These are phyloP conservation scores for Aspergillus diversus DNA, from an alignment of 495 filamentous ascomycete genomes.

Conservation along the genomic window DNA sequence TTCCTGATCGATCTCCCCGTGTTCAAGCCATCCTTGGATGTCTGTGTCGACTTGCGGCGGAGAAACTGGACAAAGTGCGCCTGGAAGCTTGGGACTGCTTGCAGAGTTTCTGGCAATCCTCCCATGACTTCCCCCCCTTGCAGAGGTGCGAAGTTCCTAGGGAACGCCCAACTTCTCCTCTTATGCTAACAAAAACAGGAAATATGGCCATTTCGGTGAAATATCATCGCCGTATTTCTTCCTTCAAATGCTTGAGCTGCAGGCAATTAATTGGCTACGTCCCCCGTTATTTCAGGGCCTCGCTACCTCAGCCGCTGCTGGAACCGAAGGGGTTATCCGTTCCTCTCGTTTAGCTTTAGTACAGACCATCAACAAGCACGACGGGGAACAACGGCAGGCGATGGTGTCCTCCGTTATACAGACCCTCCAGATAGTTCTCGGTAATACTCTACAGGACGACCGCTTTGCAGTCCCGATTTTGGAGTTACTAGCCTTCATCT, in stretches of 20 bases:
- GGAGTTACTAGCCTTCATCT: constrained; percentile 73
- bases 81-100: constrained; percentile 62
- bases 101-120: constrained; percentile 44
- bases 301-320: constrained; percentile 80
- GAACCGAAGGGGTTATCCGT: constrained; percentile 79
- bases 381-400: constrained; percentile 35
- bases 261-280: constrained; percentile 42
- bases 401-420: constrained; percentile 41
- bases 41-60: constrained; percentile 72
- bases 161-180: background rate
- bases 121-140: constrained; percentile 36
- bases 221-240: constrained; percentile 50
- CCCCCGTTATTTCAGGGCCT: constrained; percentile 68
- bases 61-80: constrained; percentile 89
- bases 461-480: constrained; percentile 74
- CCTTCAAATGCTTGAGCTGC: constrained; percentile 44
- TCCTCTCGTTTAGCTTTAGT: constrained; percentile 72
- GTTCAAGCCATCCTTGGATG: constrained; percentile 39
- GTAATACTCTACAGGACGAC: constrained; percentile 58
- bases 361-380: constrained; percentile 42
- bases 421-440: constrained; percentile 48
- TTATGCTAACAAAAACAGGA: constrained; percentile 35
- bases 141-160: constrained; percentile 31
- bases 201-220: constrained; percentile 50
- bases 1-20: constrained; percentile 21